Conservation (phyloP, 2,329 filamentous ascomycete genomes). For the Aspergillus pseudonomiae region DNA sequence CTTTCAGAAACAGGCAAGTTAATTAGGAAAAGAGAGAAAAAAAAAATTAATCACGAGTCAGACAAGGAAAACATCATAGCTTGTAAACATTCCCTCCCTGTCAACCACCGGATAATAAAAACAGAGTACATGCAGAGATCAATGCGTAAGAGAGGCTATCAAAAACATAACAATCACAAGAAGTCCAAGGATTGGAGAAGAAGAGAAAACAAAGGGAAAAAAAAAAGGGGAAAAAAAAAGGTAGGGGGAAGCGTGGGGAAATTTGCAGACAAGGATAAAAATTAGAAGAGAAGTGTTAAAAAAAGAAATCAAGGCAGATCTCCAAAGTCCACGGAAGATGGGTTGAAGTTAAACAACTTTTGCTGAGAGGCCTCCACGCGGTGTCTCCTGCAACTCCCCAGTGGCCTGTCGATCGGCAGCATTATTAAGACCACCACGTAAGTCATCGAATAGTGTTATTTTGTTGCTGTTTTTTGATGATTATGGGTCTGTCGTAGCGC, state of each 20-base stretch:
- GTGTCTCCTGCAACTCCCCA: slow-evolving; percentile 23
- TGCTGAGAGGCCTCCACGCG: not conserved
- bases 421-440: slow-evolving; percentile 24
- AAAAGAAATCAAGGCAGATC: slow-evolving; percentile 1
- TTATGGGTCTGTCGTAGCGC: slow-evolving; percentile 11
- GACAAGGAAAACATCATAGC: slow-evolving; percentile 30
- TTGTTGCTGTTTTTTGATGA: slow-evolving; percentile 13
- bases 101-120: slow-evolving; percentile 23
- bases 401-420: slow-evolving; percentile 14
- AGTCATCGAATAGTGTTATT: slow-evolving; percentile 19
- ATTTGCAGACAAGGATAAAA: slow-evolving; percentile 10
- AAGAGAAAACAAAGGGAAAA: slow-evolving; percentile 18
- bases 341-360: not conserved
- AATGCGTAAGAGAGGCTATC: slow-evolving; percentile 25
- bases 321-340: not conserved
- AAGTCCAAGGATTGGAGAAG: slow-evolving; percentile 24
- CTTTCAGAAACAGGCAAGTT: slow-evolving; percentile 20
- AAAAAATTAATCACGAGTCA: slow-evolving; percentile 19
- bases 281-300: slow-evolving; percentile 1
- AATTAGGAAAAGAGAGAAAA: slow-evolving; percentile 21
- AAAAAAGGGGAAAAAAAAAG: slow-evolving; percentile 30
- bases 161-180: slow-evolving; percentile 24
- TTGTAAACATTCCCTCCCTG: slow-evolving; percentile 30
- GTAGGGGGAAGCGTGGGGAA: slow-evolving; percentile 34
- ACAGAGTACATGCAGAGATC: slow-evolving; percentile 29